These are phyloP conservation scores for Mortierella sp. DNA, from an alignment of 371 early-diverging fungal species.

Conservation along the genomic window DNA sequence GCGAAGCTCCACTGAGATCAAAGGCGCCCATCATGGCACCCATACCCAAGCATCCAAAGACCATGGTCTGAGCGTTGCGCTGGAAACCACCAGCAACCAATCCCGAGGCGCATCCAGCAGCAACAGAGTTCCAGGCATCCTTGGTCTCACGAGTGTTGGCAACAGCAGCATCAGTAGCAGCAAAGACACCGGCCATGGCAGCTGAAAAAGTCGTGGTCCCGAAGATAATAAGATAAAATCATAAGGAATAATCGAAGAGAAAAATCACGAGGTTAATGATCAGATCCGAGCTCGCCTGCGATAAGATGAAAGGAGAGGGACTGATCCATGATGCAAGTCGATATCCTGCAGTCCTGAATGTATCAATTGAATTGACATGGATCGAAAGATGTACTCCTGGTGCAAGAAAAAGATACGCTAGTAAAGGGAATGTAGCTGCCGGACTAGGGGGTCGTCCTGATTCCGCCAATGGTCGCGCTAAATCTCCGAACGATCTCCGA, in stretches of 20 bases:
- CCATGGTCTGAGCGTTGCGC: constrained; percentile 52
- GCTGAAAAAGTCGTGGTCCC: constrained; percentile 58
- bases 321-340: not conserved
- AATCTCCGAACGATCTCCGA: constrained; percentile 12
- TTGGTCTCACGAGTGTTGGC: constrained; percentile 73
- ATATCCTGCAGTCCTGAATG: not conserved
- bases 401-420: not conserved
- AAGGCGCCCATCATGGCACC: constrained; percentile 80
- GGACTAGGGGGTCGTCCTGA: not conserved
- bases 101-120: constrained; percentile 85
- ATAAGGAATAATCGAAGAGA: not conserved
- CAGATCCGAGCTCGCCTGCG: not conserved
- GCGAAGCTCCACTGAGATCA: constrained; percentile 74
- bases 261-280: not conserved
- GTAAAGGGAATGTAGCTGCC: not conserved
- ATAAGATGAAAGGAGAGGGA: not conserved
- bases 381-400: not conserved
- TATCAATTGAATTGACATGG: not conserved
- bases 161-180: constrained; percentile 74
- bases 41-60: constrained; percentile 71
- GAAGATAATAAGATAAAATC: not conserved
- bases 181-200: constrained; percentile 86
- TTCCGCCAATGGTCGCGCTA: not conserved
- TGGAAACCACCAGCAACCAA: constrained; percentile 75
- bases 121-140: constrained; percentile 78